Evolutionary conservation across 2,329 filamentous ascomycete genomes (phyloP), one percentile per base, ranked within the genome.

Genomic region (Hypoxylon sp.): DNA sequence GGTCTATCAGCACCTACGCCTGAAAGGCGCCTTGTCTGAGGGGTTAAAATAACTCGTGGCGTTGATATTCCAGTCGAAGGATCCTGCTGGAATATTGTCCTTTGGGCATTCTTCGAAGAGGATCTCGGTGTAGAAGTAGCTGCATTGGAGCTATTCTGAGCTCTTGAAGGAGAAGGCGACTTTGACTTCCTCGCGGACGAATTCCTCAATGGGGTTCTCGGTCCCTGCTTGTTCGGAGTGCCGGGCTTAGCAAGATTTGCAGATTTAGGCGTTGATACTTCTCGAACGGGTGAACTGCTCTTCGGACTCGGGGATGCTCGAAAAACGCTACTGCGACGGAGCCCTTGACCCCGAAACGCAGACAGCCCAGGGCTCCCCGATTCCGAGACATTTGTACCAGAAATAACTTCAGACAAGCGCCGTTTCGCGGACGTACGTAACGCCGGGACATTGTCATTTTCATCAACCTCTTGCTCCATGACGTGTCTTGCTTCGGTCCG

Each of bases 1-100:
- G 86, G 82, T 70, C 87, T 88, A 73, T 93, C 92, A 68, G 88
- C 87, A 21, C 92, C 91, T 67, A 94, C 76, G 0, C 91, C 91
- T 13, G 91, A 91, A 15, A 90, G 86, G 48, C 84, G 83, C 29
- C 90, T 85, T 37, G 78, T 78, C 64, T 88, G 86, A 2, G 90
- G 89, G 2, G 87, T 91, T 6, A 93, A 78, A 11, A 92, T 80
- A 54, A 92, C 84, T 17, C 84, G 87, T 13, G 92, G 91, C 0
- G 89, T 91, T 17, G 85, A 84, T 35, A 83, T 76, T 2, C 89
- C 89, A 4, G 86, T 89, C 19, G 85, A 75, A 58, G 70, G 65
- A 39, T 77, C 66, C 32, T 73, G 71, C 44, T 72, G 74, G 65
- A 78, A 77, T 35, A 80, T 75, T 79, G 60, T 83, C 79, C 29